A percentile compares a stretch with the other conserved stretches of the same genome.
Evolutionary conservation across 139 green algal species (phyloP).

Genomic region (Nannochloris sp.): DNA sequence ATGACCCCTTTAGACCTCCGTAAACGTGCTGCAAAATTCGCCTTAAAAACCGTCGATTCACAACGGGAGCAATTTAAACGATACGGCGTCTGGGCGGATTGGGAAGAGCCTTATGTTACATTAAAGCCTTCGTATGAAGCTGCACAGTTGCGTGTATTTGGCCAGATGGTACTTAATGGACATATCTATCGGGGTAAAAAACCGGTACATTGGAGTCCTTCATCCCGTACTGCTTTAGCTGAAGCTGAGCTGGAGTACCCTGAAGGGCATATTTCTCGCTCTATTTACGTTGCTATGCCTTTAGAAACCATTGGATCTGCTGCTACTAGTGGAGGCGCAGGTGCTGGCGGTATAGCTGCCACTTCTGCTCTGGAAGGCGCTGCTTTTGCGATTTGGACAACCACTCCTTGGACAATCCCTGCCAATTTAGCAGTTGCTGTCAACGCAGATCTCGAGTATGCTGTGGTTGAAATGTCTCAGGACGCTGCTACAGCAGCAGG

Average conservation of each 20-base stretch:
- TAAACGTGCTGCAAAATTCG: conserved; percentile 79
- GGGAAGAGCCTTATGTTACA: conserved; percentile 92
- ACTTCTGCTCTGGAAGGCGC: conserved; percentile 21
- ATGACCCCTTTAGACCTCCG: conserved; percentile 81
- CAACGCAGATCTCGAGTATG: conserved; percentile 87
- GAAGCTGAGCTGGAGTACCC: conserved; percentile 99
- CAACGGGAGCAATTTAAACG: conserved; percentile 89
- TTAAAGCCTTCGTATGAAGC: conserved; percentile 85
- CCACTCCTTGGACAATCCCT: conserved; percentile 98
- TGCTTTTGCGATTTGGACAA: conserved; percentile 94
- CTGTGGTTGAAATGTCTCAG: conserved; percentile 41
- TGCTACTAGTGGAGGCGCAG: conserved; percentile 1
- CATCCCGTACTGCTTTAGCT: conserved; percentile 86
- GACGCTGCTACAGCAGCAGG: background rate
- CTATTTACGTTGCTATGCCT: conserved; percentile 88
- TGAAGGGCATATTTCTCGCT: conserved; percentile 83
- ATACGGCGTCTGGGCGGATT: conserved; percentile 95
- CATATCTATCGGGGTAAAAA: conserved; percentile 91
- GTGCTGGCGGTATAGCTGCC: conserved; percentile 5
- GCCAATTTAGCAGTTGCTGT: conserved; percentile 95
- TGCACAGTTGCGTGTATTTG: conserved; percentile 90
- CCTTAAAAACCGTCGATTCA: conserved; percentile 75
- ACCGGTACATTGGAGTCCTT: conserved; percentile 96
- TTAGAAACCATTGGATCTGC: conserved; percentile 25
- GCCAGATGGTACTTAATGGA: conserved; percentile 89